These are phyloP conservation scores for Melastoma malabathricum DNA, from an alignment of 345 rosid species.

Conservation along the genomic window DNA sequence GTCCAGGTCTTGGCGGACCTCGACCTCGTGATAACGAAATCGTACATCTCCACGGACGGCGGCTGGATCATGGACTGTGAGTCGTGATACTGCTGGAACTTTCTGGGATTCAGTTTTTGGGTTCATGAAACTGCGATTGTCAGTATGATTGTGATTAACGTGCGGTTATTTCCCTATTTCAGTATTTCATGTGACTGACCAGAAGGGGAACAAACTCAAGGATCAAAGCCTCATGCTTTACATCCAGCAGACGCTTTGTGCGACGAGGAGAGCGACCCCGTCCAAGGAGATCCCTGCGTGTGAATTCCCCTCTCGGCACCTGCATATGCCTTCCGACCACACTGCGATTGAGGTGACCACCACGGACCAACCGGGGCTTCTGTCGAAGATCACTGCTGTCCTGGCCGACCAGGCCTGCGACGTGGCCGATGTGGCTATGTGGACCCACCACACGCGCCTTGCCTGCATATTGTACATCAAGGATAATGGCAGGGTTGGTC, in stretches of 20 bases:
- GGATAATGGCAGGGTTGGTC: conserved; percentile 45
- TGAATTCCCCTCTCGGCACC: conserved; percentile 27
- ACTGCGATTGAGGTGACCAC: conserved; percentile 71
- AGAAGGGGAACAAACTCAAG: conserved; percentile 25
- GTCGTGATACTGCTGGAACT: conserved; percentile 5
- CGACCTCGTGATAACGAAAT: conserved; percentile 85
- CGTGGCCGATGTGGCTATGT: conserved; percentile 50
- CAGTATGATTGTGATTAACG: background rate
- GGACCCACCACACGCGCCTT: conserved; percentile 69
- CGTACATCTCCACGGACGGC: conserved; percentile 91
- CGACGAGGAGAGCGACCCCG: conserved; percentile 31
- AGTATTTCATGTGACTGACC: conserved; percentile 44
- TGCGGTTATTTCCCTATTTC: background rate
- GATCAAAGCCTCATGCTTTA: conserved; percentile 30
- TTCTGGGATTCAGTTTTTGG: too few relatives aligned
- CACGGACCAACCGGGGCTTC: conserved; percentile 57
- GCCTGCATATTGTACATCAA: conserved; percentile 64
- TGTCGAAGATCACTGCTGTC: conserved; percentile 71
- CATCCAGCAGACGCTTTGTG: conserved; percentile 48
- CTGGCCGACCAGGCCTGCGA: conserved; percentile 53
- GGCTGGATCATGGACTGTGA: conserved; percentile 97
- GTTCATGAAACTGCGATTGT: too few relatives aligned
- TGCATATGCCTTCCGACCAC: conserved; percentile 45
- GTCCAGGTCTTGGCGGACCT: conserved; percentile 93
- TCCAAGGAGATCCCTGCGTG: conserved; percentile 1